Evolutionary conservation across 148 eudicot genomes (phyloP), one percentile per base, ranked within the genome.

Genomic region (Arbutus unedo): DNA sequence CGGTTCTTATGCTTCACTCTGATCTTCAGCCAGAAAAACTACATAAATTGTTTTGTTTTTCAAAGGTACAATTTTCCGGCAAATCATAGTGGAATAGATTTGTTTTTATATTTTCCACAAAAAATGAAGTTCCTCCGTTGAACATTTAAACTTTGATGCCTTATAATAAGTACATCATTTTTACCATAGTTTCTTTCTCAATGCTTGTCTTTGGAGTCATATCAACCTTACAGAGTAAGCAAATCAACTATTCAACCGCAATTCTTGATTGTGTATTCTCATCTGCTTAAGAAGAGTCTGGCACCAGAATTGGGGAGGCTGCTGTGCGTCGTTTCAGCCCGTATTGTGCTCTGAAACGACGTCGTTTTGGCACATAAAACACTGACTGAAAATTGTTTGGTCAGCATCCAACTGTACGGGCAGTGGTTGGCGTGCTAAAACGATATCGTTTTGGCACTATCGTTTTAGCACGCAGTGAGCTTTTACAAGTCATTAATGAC

Each of bases 201-300:
- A 6, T 55, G 48, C 79, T 53, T 77, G 47, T 54, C 79, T 23
- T 2, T 77, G 62, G 59, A 77, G n/a, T 53, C 64, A 38, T 59
- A 77, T 25, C 5, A 25, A 31, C 44, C 53, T 76, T 16, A 76
- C 62, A 31, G 13, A 76, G 38, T 51, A 54, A 53, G 21, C 0
- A 18, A 54, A 51, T 76, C 79, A 51, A 31, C 47, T 16, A 23
- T 31, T 50, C 11, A 19, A 55, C 64, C 54, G 8, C 64, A 18
- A 19, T 53, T 14, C 31, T 59, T 55, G 48, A 53, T 54, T 25
- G 38, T 41, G 19, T 31, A 21, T 11, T 54, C 2, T 31, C 64
- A 38, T 77, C 47, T 77, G 56, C 11, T 74, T 5, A 48, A 45
- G 1, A n/a, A 19, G 31, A 74, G 77, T 74, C 79, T 6, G 25